These are phyloP conservation scores for Knoxdaviesia proteae DNA, from an alignment of 2,329 filamentous ascomycete genomes.

Conservation along the genomic window DNA sequence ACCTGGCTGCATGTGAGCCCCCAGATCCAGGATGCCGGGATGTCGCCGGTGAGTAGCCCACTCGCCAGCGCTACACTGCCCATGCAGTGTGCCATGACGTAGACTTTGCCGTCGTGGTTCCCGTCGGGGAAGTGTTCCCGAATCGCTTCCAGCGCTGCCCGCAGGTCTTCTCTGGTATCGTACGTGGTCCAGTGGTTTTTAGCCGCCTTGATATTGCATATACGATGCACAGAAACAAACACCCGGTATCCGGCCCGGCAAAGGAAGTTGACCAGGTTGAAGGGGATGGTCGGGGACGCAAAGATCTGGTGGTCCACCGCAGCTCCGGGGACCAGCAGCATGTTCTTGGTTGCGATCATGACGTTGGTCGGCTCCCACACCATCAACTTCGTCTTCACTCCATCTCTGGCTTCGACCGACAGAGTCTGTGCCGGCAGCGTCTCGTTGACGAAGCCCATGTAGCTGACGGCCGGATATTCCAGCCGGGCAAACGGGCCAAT, in stretches of 20 bases:
- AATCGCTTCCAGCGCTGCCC: constrained; percentile 31
- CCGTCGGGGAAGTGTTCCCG: constrained; percentile 15
- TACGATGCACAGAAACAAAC: constrained; percentile 35
- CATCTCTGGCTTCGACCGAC: constrained; percentile 28
- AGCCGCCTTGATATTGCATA: constrained; percentile 28
- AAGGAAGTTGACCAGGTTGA: constrained; percentile 43
- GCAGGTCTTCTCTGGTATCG: constrained; percentile 37
- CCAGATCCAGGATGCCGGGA: constrained; percentile 32
- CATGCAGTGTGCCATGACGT: constrained; percentile 42
- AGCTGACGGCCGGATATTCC: constrained; percentile 29
- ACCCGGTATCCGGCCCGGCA: constrained; percentile 37
- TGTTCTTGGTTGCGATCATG: constrained; percentile 19
- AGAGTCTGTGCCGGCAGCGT: constrained; percentile 21
- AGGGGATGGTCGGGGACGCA: constrained; percentile 39
- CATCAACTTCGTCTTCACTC: constrained; percentile 29
- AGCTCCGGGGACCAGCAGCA: constrained; percentile 42
- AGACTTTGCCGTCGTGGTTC: constrained; percentile 19
- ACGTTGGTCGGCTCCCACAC: constrained; percentile 31
- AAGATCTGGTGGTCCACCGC: constrained; percentile 43
- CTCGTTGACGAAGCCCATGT: constrained; percentile 30
- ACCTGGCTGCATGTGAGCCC: constrained; percentile 40
- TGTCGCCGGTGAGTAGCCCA: constrained; percentile 40
- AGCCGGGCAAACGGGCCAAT: constrained; percentile 31
- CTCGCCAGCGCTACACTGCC: constrained; percentile 36
- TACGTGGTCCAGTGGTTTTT: constrained; percentile 35